Base-by-base conservation (phyloP, 495 filamentous ascomycete genomes). In the Amniculicola lignicola region DNA sequence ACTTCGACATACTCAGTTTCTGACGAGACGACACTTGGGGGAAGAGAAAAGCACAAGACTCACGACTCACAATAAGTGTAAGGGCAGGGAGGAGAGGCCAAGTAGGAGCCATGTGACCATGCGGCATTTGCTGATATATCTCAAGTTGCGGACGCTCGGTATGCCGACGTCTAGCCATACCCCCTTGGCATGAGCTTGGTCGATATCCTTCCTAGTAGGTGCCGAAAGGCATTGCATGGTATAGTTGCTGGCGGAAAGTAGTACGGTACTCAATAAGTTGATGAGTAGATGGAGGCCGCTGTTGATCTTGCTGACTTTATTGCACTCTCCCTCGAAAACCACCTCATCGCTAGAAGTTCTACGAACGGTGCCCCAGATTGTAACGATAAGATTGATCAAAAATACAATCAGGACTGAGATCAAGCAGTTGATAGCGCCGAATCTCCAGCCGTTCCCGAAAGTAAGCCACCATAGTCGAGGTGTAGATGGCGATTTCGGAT, bases 61-160 rank as follows among this genome's bases (percentile, higher is more conserved):
- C n/a, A n/a, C n/a, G 16, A 62, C 62, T 43, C 38, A 69, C 67
- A 70, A 35, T 19, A 70, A 41, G 58, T 70, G 67, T 37, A 70
- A 23, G 6, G 64, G 67, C n/a, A 62, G 11, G 0, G 55, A 59
- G 19, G 36, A 64, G 1, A 70, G 18, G 68, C 25, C 9, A 9
- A 40, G 16, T 9, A 18, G 6, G 11, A 9, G 10, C 7, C 7
- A 40, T 10, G 19, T 6, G 0, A 45, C 5, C 1, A 19, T 14
- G 19, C 55, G 53, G 10, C 27, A 45, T 31, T 35, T 19, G 14
- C 24, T 49, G 15, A 68, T 42, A 33, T 49, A 10, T 37, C 29
- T 24, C 15, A 59, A 23, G 65, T 65, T 71, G 22, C 62, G 44
- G 11, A 67, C 11, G 29, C 69, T 69, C 12, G 48, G 57, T 15